Evolutionary conservation across 2,329 filamentous ascomycete genomes (phyloP).

Genomic region (Cercospora sp.): DNA sequence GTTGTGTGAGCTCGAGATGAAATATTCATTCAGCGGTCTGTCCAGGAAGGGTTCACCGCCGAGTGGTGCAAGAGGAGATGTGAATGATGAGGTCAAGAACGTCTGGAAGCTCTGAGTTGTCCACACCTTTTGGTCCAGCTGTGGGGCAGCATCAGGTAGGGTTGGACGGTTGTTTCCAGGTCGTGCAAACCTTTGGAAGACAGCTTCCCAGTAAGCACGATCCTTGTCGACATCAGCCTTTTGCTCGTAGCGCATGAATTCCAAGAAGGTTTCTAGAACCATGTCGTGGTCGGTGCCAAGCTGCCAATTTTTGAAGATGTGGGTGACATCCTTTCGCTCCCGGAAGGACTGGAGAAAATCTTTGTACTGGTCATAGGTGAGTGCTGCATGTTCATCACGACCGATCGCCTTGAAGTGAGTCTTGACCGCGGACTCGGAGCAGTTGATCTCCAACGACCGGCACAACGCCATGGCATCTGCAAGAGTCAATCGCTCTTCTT

Average conservation of each 20-base stretch:
- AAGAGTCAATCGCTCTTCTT: constrained; percentile 73
- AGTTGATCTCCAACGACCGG: constrained; percentile 88
- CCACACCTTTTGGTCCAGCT: constrained; percentile 61
- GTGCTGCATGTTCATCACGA: constrained; percentile 60
- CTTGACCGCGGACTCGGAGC: constrained; percentile 71
- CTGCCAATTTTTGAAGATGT: constrained; percentile 65
- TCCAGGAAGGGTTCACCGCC: constrained; percentile 58
- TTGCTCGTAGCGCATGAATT: constrained; percentile 73
- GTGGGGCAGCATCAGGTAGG: constrained; percentile 46
- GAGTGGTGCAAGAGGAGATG: constrained; percentile 29
- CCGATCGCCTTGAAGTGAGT: constrained; percentile 75
- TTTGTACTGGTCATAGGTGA: constrained; percentile 80
- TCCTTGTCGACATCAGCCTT: constrained; percentile 72
- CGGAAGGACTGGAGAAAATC: constrained; percentile 82
- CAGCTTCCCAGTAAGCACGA: constrained; percentile 64
- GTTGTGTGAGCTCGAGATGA: constrained; percentile 97
- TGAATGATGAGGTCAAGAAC: constrained; percentile 66
- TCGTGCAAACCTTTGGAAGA: constrained; percentile 56
- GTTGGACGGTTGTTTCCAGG: constrained; percentile 42
- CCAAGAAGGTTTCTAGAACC: constrained; percentile 70
- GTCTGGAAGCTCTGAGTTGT: constrained; percentile 75
- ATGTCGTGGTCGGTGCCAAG: constrained; percentile 58
- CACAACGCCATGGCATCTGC: constrained; percentile 79
- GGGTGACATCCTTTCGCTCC: constrained; percentile 75
- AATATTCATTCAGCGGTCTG: constrained; percentile 91